phyloP scores from a whole-genome alignment of 2,329 filamentous ascomycete genomes.

The Phoma herbarum region DNA sequence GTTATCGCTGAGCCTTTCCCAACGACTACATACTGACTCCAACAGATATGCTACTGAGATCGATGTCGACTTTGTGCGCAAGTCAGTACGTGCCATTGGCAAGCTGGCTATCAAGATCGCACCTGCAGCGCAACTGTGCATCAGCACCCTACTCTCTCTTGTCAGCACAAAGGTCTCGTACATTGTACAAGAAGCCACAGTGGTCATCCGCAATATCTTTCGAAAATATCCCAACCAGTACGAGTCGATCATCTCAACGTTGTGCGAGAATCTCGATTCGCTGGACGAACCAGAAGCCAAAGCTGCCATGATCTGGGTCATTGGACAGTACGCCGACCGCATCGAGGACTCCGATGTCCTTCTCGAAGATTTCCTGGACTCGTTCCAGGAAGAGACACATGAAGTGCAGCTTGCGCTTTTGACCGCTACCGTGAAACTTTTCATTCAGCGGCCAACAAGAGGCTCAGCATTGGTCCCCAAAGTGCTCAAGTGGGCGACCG shows the following conservation, averaged over 20 bases:
- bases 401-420: constrained; percentile 95
- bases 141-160: constrained; percentile 89
- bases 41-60: constrained; percentile 88
- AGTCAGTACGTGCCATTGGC: constrained; percentile 95
- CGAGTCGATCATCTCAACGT: constrained; percentile 93
- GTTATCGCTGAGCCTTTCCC: constrained; percentile 28
- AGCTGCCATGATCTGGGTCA: constrained; percentile 99
- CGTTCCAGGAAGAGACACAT: constrained; percentile 91
- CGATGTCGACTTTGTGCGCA: constrained; percentile 97
- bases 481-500: constrained; percentile 97
- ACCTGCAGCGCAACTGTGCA: constrained; percentile 87
- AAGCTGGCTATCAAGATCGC: constrained; percentile 99
- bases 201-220: constrained; percentile 99
- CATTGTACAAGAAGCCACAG: constrained; percentile 98
- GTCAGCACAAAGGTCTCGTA: constrained; percentile 99
- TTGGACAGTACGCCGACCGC: constrained; percentile 95
- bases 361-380: constrained; percentile 92
- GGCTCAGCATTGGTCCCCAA: constrained; percentile 92
- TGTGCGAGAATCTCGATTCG: constrained; percentile 96
- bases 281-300: constrained; percentile 98
- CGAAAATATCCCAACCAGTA: constrained; percentile 99
- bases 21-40: not conserved
- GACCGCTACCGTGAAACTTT: constrained; percentile 96
- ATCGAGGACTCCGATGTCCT: constrained; percentile 97
- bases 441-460: constrained; percentile 95